A percentile compares a stretch with the other conserved stretches of the same genome.
phyloP scores from a whole-genome alignment of 345 rosid genomes.

The Pistacia integerrima region DNA sequence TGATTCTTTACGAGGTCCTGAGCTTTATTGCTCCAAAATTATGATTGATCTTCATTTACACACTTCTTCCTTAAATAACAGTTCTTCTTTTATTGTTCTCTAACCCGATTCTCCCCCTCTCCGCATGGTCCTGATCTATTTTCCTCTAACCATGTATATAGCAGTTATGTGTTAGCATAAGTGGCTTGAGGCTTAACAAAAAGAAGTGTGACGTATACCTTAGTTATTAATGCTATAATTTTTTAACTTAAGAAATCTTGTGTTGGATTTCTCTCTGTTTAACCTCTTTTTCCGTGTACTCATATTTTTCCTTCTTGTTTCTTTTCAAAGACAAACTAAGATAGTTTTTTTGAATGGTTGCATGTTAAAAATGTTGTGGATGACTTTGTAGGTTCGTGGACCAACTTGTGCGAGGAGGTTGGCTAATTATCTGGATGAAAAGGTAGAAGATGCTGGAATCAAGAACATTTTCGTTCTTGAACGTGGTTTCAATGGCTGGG shows the following conservation, averaged over 20 bases:
- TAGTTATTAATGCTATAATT: neutral
- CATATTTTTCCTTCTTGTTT: neutral
- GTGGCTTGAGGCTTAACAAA: neutral
- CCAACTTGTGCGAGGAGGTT: slow-evolving; percentile 87
- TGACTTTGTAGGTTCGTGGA: slow-evolving; percentile 75
- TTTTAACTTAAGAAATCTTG: neutral
- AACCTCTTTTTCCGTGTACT: neutral
- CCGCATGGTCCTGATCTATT: neutral
- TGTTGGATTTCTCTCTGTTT: neutral
- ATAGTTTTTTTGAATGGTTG: neutral
- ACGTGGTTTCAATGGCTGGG: slow-evolving; percentile 91
- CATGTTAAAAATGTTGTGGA: neutral
- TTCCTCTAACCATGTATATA: neutral
- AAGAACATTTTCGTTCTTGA: slow-evolving; percentile 70
- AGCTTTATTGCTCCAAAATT: neutral
- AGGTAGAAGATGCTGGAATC: slow-evolving; percentile 68
- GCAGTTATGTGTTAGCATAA: neutral
- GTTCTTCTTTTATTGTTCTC: neutral
- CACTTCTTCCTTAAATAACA: neutral
- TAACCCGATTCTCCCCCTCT: neutral
- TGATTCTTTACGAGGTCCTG: neutral
- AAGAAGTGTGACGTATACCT: neutral
- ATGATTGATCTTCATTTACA: neutral
- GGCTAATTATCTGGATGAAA: slow-evolving; percentile 64
- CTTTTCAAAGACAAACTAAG: neutral